These are phyloP conservation scores for Pythium sp. DNA, from an alignment of 352 stramenopile species.

Conservation along the genomic window DNA sequence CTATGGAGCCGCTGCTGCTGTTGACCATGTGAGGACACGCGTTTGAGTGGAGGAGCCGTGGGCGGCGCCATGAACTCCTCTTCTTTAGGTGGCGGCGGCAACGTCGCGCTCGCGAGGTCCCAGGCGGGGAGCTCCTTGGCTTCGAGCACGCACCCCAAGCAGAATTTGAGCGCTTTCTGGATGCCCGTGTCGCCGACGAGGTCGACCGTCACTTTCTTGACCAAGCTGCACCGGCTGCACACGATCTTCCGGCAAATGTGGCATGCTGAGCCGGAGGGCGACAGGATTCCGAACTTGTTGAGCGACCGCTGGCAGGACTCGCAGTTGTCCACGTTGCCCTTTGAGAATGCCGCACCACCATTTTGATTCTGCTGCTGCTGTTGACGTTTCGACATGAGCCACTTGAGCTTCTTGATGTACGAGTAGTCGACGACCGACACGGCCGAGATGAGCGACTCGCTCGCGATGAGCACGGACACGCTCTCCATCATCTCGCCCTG, in stretches of 20 bases:
- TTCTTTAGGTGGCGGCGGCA: conserved; percentile 1
- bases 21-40: background rate
- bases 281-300: conserved; percentile 22
- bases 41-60: background rate
- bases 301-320: conserved; percentile 28
- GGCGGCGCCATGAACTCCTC: background rate
- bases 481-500: conserved; percentile 41
- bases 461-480: conserved; percentile 35
- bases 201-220: conserved; percentile 62
- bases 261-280: conserved; percentile 26
- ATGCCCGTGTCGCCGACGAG: conserved; percentile 27
- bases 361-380: conserved; percentile 6
- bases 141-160: conserved; percentile 40
- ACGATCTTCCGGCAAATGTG: conserved; percentile 47
- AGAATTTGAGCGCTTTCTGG: conserved; percentile 46
- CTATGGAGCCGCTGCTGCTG: background rate
- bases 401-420: conserved; percentile 59
- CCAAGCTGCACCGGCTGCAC: conserved; percentile 46
- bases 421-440: conserved; percentile 43
- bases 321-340: conserved; percentile 6
- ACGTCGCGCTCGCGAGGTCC: conserved; percentile 31
- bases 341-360: background rate
- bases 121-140: conserved; percentile 42
- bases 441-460: conserved; percentile 40
- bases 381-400: conserved; percentile 41